These are phyloP conservation scores for Ceratobasidium theobromae DNA, from an alignment of 1,284 basidiomycete species.

Conservation along the genomic window DNA sequence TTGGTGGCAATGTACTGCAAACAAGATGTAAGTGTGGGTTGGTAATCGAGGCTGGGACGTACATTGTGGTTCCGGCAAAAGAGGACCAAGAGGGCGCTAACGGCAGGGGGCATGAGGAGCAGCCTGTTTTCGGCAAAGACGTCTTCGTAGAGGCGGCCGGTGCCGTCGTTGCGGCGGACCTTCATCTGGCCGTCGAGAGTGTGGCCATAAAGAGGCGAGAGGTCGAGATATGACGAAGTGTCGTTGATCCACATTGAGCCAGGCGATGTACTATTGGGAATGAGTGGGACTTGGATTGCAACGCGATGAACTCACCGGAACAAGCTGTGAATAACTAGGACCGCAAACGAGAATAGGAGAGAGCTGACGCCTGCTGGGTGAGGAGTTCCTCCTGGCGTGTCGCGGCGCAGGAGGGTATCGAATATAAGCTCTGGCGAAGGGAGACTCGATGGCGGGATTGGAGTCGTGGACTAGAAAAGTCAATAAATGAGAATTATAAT, in stretches of 20 bases:
- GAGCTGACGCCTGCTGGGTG: constrained; percentile 52
- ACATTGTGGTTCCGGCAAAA: constrained; percentile 89
- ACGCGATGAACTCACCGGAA: constrained; percentile 15
- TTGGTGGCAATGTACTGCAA: constrained; percentile 64
- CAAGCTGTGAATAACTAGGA: constrained; percentile 71
- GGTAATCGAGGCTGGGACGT: constrained; percentile 39
- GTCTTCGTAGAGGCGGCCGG: constrained; percentile 67
- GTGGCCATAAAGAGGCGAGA: constrained; percentile 74
- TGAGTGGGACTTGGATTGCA: neutral
- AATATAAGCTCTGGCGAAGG: constrained; percentile 41
- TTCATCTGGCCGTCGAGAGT: constrained; percentile 59
- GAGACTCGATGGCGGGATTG: constrained; percentile 31
- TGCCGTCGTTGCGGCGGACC: constrained; percentile 63
- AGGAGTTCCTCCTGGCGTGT: constrained; percentile 23
- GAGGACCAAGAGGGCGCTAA: constrained; percentile 65
- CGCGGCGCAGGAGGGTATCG: constrained; percentile 40
- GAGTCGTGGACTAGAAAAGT: neutral
- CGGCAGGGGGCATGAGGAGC: constrained; percentile 76
- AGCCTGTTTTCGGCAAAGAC: constrained; percentile 75
- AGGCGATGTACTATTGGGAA: constrained; percentile 47
- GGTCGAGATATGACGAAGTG: constrained; percentile 85
- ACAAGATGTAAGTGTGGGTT: neutral
- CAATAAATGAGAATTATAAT: neutral
- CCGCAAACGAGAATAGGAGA: constrained; percentile 76
- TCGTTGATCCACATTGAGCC: constrained; percentile 69